Evolutionary conservation across 441 rosid species (phyloP), one percentile per base, ranked within the genome.

Genomic region (Populus trichocarpa): DNA sequence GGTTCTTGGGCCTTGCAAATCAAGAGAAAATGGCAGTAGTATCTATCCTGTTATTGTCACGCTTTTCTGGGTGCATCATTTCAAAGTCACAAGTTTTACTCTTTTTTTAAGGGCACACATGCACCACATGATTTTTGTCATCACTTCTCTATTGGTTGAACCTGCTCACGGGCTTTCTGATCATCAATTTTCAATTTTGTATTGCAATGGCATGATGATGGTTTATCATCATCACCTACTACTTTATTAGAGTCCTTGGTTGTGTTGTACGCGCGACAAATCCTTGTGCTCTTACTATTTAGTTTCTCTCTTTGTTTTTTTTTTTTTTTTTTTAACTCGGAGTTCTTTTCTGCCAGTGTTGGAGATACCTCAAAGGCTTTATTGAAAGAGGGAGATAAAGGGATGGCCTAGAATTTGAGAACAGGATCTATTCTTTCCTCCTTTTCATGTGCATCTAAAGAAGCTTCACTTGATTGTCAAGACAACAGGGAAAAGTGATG

Each of bases 381-480:
- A 76, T 67, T 18, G 75, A 81, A 80, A 78, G 75, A 6, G 67
- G 50, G 72, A 67, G 76, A 13, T 69, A 68, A 71, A 75, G 81
- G 84, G 77, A 57, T 81, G 87, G 77, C 42, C 69, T 53, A 57
- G 75, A 76, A 67, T 67, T 83, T 74, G 57, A 77, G 82, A 80
- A 75, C 71, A 79, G 79, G 61, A 81, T 78, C 73, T 30, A 78
- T 81, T 81, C 87, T 80, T 80, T 65, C 35, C 77, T 25, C 73
- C 57, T 74, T 80, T 84, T 28, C 84, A 77, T 73, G 81, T 82
- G 83, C 86, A 75, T 40, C 59, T 69, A 38, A 78, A 79, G 83
- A 78, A 40, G 80, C 70, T 75, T 79, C 78, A 76, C 28, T 73
- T 65, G 23, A 53, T 72, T 70, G 68, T 30, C 46, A 63, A 73